Evolutionary conservation across 495 filamentous ascomycete species (phyloP).

Genomic region (Xylaria flabelliformis): DNA sequence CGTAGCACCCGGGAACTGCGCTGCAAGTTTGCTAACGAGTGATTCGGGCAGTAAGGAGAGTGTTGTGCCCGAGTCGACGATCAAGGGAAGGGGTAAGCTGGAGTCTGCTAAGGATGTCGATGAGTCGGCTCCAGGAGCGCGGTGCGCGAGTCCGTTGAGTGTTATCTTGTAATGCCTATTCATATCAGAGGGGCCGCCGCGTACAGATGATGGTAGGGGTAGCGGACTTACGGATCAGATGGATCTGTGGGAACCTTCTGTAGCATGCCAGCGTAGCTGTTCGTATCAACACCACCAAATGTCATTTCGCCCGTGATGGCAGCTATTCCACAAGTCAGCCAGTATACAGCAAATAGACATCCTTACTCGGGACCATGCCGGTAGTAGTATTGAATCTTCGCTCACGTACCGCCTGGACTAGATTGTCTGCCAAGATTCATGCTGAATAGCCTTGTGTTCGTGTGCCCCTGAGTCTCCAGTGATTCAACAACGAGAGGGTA

Average conservation of each 20-base stretch:
- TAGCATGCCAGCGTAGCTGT: conserved; percentile 71
- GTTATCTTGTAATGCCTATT: conserved; percentile 53
- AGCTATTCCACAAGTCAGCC: conserved; percentile 36
- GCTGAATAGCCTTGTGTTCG: conserved; percentile 75
- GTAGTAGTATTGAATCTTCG: neutral
- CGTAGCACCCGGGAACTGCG: conserved; percentile 53
- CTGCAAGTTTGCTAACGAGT: conserved; percentile 60
- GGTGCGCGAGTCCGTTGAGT: conserved; percentile 65
- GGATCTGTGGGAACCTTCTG: conserved; percentile 49
- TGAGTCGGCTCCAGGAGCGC: conserved; percentile 23
- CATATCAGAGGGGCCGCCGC: conserved; percentile 54
- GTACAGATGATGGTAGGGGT: conserved; percentile 35
- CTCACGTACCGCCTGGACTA: conserved; percentile 35
- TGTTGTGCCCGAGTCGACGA: conserved; percentile 74
- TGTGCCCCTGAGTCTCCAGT: conserved; percentile 65
- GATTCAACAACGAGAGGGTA: conserved; percentile 74
- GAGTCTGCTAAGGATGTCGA: conserved; percentile 23
- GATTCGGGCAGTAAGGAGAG: conserved; percentile 69
- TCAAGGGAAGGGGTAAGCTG: conserved; percentile 58
- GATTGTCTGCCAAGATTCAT: conserved; percentile 62
- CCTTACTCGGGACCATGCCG: neutral
- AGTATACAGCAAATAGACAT: neutral
- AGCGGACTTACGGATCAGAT: conserved; percentile 34
- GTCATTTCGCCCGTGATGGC: conserved; percentile 69
- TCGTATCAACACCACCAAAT: conserved; percentile 82